phyloP scores from a whole-genome alignment of 805 yeast species.

The Wickerhamiella vanderwaltii region DNA sequence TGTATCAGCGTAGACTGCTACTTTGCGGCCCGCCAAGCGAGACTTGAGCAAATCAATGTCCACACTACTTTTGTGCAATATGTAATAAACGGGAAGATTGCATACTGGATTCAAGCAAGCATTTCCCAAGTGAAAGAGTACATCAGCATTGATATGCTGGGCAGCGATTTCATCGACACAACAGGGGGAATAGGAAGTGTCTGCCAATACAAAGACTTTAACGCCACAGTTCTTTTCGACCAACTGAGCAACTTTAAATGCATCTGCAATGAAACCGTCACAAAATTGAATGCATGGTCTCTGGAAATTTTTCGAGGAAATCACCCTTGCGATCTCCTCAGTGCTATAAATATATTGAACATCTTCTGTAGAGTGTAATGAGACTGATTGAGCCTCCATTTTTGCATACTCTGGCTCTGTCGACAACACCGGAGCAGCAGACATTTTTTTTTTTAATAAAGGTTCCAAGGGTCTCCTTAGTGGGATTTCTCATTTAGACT shows the following conservation, averaged over 20 bases:
- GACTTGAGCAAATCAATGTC: conserved; percentile 32
- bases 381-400: conserved; percentile 25
- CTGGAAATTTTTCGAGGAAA: conserved; percentile 32
- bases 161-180: conserved; percentile 97
- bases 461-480: neutral
- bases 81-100: conserved; percentile 61
- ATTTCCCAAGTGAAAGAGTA: conserved; percentile 87
- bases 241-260: conserved; percentile 50
- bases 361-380: conserved; percentile 16
- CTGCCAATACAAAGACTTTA: conserved; percentile 73
- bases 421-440: conserved; percentile 64
- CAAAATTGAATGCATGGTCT: conserved; percentile 83
- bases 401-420: conserved; percentile 54
- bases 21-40: conserved; percentile 35
- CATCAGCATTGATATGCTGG: conserved; percentile 74
- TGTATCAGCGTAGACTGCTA: conserved; percentile 57
- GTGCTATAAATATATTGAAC: conserved; percentile 46
- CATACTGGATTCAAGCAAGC: conserved; percentile 78
- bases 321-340: conserved; percentile 33
- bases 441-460: neutral
- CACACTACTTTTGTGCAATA: conserved; percentile 56
- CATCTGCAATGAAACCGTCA: conserved; percentile 63
- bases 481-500: too few species aligned
- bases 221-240: conserved; percentile 23
- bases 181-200: conserved; percentile 89